Evolutionary conservation across 768 basidiomycete genomes (phyloP).

Genomic region (Mycena metata): DNA sequence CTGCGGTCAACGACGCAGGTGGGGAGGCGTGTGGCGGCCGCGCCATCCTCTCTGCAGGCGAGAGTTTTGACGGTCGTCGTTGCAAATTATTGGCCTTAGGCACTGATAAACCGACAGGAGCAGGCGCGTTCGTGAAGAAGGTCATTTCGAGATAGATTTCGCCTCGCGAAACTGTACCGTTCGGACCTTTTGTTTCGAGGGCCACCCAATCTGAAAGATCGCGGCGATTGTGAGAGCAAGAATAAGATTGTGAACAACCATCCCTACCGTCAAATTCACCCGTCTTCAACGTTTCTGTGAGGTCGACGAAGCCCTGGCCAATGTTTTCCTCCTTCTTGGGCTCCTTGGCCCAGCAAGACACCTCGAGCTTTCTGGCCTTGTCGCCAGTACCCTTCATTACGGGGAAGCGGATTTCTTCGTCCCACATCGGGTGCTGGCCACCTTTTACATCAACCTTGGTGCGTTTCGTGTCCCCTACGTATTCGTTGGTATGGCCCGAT

Average conservation of each 20-base stretch:
- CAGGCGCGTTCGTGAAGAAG: slow-evolving; percentile 81
- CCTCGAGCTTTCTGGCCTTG: slow-evolving; percentile 72
- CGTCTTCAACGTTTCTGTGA: slow-evolving; percentile 81
- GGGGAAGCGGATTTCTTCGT: slow-evolving; percentile 86
- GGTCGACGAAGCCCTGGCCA: slow-evolving; percentile 82
- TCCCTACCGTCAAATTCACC: slow-evolving; percentile 91
- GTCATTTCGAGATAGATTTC: slow-evolving; percentile 96
- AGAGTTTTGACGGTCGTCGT: slow-evolving; percentile 68
- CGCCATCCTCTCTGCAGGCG: slow-evolving; percentile 63
- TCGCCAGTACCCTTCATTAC: slow-evolving; percentile 69
- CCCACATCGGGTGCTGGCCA: slow-evolving; percentile 95
- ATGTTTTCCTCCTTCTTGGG: slow-evolving; percentile 78
- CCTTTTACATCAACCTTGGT: slow-evolving; percentile 86
- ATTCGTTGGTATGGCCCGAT: slow-evolving; percentile 11
- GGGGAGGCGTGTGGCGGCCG: slow-evolving; percentile 50
- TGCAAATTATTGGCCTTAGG: slow-evolving; percentile 49
- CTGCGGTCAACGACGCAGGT: neutral
- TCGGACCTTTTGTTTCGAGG: slow-evolving; percentile 63
- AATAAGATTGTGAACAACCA: slow-evolving; percentile 42
- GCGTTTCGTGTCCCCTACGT: slow-evolving; percentile 69
- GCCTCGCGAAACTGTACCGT: slow-evolving; percentile 68
- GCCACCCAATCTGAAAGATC: slow-evolving; percentile 74
- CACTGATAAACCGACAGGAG: slow-evolving; percentile 52
- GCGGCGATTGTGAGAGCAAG: slow-evolving; percentile 47
- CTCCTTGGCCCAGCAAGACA: slow-evolving; percentile 88